These are phyloP conservation scores for Tylopilus balloui DNA, from an alignment of 768 basidiomycete genomes.

Conservation along the genomic window DNA sequence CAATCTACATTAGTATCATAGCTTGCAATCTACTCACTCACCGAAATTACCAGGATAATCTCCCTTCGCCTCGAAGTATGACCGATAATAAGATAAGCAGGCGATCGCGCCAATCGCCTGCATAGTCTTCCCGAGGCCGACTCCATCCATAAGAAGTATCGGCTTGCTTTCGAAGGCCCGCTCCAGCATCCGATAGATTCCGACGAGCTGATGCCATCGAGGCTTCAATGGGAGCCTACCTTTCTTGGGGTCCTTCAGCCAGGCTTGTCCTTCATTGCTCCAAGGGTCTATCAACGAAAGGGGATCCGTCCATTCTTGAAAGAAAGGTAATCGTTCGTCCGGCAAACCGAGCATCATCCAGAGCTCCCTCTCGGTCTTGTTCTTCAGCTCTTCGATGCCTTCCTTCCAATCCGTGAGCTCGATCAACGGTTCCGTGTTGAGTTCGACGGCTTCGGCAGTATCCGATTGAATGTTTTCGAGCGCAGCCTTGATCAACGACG, in stretches of 20 bases:
- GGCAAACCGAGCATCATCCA: background rate
- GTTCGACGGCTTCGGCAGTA: too few relatives aligned
- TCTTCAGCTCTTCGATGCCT: background rate
- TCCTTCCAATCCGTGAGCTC: background rate
- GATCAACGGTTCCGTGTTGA: too few relatives aligned
- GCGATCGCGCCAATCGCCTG: background rate
- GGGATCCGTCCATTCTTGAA: background rate
- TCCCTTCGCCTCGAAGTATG: background rate
- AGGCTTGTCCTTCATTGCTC: background rate
- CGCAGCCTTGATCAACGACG: too few relatives aligned
- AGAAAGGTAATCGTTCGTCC: background rate
- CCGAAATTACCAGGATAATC: background rate
- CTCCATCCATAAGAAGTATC: background rate
- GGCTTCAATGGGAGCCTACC: background rate
- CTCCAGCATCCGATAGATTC: background rate
- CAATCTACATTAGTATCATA: too few relatives aligned
- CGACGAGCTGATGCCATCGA: background rate
- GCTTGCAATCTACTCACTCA: background rate
- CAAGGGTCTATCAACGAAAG: background rate
- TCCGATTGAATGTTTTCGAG: too few relatives aligned
- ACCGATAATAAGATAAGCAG: background rate
- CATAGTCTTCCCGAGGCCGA: background rate
- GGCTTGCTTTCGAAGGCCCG: background rate
- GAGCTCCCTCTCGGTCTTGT: background rate
- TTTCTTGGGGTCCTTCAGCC: background rate